Evolutionary conservation across 2,329 filamentous ascomycete genomes (phyloP).

Genomic region (Alternaria triticimaculans): DNA sequence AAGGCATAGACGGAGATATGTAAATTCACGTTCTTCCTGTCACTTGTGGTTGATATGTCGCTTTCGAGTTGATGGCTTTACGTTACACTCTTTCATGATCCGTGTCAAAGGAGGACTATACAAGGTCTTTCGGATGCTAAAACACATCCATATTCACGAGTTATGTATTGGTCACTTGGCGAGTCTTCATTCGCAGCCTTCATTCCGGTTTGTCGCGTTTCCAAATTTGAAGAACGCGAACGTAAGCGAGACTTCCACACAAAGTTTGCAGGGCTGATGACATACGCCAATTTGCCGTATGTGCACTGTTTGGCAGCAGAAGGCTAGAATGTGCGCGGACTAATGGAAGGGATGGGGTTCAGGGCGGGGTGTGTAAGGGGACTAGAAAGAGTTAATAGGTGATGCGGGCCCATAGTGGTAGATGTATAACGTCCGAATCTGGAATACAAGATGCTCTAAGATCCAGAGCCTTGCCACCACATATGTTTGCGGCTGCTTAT

Average conservation of each 20-base stretch:
- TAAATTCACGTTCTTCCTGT: background rate
- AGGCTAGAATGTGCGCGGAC: constrained; percentile 32
- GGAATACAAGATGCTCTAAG: constrained; percentile 35
- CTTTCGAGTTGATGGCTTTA: background rate
- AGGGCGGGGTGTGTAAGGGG: constrained; percentile 13
- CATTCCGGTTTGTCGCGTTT: background rate
- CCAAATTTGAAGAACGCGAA: background rate
- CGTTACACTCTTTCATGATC: background rate
- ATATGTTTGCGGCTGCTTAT: background rate
- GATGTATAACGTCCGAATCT: constrained; percentile 36
- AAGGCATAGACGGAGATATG: background rate
- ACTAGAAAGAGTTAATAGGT: constrained; percentile 15
- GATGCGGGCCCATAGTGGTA: constrained; percentile 15
- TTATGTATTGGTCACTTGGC: background rate
- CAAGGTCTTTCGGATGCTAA: background rate
- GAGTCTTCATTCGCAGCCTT: background rate
- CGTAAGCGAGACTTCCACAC: background rate
- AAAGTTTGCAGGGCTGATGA: constrained; percentile 53
- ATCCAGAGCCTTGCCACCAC: constrained; percentile 18
- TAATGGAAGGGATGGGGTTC: constrained; percentile 15
- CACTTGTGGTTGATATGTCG: background rate
- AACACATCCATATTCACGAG: background rate
- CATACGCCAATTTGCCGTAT: constrained; percentile 58
- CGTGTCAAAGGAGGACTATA: background rate
- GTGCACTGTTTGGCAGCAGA: constrained; percentile 54